Percentiles rank a stretch among this genome's conserved stretches.
Evolutionary conservation across 1,284 basidiomycete species (phyloP).

Genomic region (Puccinia horiana): DNA sequence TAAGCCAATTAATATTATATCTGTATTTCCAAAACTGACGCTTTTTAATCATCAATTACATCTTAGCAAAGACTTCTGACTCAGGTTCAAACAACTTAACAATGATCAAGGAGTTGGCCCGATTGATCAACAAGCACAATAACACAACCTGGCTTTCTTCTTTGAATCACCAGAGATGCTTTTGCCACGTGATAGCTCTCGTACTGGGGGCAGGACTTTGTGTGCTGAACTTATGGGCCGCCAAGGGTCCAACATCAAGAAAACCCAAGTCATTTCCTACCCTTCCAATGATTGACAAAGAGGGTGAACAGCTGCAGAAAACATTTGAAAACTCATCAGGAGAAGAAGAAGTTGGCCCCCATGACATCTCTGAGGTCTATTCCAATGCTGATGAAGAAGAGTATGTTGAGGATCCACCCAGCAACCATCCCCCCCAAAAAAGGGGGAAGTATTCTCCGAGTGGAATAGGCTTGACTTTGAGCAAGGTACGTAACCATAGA

Average conservation of each 20-base stretch:
- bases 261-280: background rate
- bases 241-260: too few species aligned
- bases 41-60: background rate
- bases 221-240: too few species aligned
- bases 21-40: background rate
- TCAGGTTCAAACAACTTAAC: constrained; percentile 1
- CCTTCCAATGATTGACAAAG: background rate
- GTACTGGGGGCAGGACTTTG: too few species aligned
- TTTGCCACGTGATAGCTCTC: too few species aligned
- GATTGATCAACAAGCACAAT: too few species aligned
- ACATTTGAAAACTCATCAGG: background rate
- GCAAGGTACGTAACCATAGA: background rate
- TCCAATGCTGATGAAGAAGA: background rate
- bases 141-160: background rate
- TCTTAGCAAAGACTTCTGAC: background rate
- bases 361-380: background rate
- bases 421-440: too few species aligned
- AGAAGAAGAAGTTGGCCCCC: background rate
- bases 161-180: too few species aligned
- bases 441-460: too few species aligned
- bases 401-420: background rate
- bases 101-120: background rate
- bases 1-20: background rate
- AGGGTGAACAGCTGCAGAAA: too few species aligned
- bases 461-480: too few species aligned